Evolutionary conservation across 495 filamentous ascomycete species (phyloP), one percentile per base, ranked within the genome.

Genomic region (Daldinia caldariorum): DNA sequence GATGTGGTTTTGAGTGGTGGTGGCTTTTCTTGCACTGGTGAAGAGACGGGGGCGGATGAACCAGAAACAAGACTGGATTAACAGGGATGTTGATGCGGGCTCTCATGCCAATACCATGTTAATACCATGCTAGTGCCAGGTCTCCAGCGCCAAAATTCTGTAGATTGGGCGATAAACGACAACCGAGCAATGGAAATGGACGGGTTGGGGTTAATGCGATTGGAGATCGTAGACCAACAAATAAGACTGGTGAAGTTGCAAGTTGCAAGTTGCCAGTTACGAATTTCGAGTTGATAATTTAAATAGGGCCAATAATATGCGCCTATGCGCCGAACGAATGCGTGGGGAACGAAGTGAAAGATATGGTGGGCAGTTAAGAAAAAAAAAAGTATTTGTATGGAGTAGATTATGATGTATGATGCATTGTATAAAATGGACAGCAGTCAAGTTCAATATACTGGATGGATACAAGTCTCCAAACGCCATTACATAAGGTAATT

Each of bases 141-240:
- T 55, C 67, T 50, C 57, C 61, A 70, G 62, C 58, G 67, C 62
- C 67, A 70, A 69, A 70, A 55, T 22, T 13, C n/a, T 47, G 50
- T 55, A 56, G 69, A 68, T 72, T 66, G 64, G 64, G 61, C 55
- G 60, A 65, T 38, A 61, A 72, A 58, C 53, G 59, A 63, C 47
- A 31, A 58, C 35, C 6, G 53, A 56, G 37, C 53, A 71, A 55
- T 67, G 29, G 29, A 20, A 35, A 56, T 18, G 32, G 26, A 4
- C 32, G 16, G 20, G 53, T 37, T 56, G 16, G 29, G 14, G 32
- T 38, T 53, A 32, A 29, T 53, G 43, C 43, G 43, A 47, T 18
- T 47, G 43, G 43, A 12, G 43, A 22, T 20, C 9, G 34, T 1
- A 35, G 34, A 35, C 26, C 26, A 26, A 26, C 26, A 26, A 26